A percentile compares a stretch with the other conserved stretches of the same genome.
Evolutionary conservation across 2,329 filamentous ascomycete species (phyloP).

Genomic region (Coniochaeta ligniaria): DNA sequence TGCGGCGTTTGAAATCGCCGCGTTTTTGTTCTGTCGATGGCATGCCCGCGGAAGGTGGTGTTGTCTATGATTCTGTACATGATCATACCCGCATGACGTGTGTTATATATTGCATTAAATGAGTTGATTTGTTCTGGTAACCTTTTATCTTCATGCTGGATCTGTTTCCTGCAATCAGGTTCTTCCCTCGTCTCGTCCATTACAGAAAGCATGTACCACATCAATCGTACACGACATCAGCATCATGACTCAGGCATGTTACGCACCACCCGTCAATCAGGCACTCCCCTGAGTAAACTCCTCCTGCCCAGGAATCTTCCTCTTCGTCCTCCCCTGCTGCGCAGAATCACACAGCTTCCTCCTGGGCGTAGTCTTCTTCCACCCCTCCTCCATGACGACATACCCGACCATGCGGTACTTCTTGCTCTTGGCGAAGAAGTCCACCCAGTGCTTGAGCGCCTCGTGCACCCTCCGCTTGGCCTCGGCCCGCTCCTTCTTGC

Average conservation of each 20-base stretch:
- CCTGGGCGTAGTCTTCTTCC: slow-evolving; percentile 54
- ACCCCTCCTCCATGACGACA: slow-evolving; percentile 55
- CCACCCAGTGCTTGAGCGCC: slow-evolving; percentile 71
- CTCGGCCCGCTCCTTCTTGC: slow-evolving; percentile 54
- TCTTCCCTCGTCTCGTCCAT: too few relatives aligned
- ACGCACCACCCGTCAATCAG: too few relatives aligned
- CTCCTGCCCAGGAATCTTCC: slow-evolving; percentile 48
- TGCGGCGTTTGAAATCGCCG: neutral
- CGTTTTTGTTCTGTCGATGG: neutral
- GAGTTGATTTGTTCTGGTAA: slow-evolving; percentile 2
- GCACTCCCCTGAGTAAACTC: slow-evolving; percentile 2
- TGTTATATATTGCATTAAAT: slow-evolving; percentile 2
- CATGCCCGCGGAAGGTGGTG: neutral
- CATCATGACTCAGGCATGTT: too few relatives aligned
- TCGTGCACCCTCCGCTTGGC: slow-evolving; percentile 60
- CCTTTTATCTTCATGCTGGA: neutral
- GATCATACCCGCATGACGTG: neutral
- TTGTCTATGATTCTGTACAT: neutral
- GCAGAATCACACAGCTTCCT: slow-evolving; percentile 66
- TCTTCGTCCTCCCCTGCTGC: slow-evolving; percentile 45
- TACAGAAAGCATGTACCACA: too few relatives aligned
- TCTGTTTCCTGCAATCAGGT: too few relatives aligned
- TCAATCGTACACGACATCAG: too few relatives aligned
- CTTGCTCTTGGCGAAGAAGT: slow-evolving; percentile 71
- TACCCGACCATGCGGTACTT: slow-evolving; percentile 78